Percentiles rank a stretch among this genome's conserved stretches.
Conservation (phyloP, 257 asterid genomes). For the Vinca minor region DNA sequence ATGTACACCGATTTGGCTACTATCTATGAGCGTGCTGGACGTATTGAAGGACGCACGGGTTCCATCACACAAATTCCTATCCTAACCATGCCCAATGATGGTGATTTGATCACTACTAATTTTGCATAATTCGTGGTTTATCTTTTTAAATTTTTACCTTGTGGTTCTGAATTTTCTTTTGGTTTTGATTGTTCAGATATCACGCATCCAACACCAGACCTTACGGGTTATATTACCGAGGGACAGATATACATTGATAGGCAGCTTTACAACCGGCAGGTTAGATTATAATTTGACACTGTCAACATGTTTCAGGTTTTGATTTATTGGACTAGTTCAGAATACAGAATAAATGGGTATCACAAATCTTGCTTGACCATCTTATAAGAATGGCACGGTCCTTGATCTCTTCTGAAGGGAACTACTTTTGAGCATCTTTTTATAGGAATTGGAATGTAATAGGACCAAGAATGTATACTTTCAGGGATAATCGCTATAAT, state of each 20-base stretch:
- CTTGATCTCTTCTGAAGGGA: neutral
- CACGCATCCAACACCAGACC: slow-evolving; percentile 99
- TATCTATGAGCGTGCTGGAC: slow-evolving; percentile 97
- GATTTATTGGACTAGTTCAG: neutral
- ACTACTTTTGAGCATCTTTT: neutral
- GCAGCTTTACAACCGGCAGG: slow-evolving; percentile 65
- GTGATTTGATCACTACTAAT: slow-evolving; percentile 26
- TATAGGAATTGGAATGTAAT: neutral
- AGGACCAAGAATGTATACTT: neutral
- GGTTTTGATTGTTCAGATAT: slow-evolving; percentile 55
- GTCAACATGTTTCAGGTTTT: neutral
- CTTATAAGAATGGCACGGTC: neutral
- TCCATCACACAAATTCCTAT: slow-evolving; percentile 97
- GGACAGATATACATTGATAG: slow-evolving; percentile 98
- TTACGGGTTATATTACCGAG: slow-evolving; percentile 96
- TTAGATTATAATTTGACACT: slow-evolving; percentile 5
- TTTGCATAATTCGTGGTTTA: neutral
- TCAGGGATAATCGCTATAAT: neutral
- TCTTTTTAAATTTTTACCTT: slow-evolving; percentile 1
- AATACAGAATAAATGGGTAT: neutral
- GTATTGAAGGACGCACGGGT: slow-evolving; percentile 94
- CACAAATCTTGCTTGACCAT: neutral
- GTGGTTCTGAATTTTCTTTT: slow-evolving; percentile 5
- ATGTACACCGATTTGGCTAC: slow-evolving; percentile 99
- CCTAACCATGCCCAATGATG: slow-evolving; percentile 97